A percentile compares a stretch with the other conserved stretches of the same genome.
Evolutionary conservation across 225 moss, liverwort and hornwort species (phyloP).

Genomic region (Pleurozium schreberi): DNA sequence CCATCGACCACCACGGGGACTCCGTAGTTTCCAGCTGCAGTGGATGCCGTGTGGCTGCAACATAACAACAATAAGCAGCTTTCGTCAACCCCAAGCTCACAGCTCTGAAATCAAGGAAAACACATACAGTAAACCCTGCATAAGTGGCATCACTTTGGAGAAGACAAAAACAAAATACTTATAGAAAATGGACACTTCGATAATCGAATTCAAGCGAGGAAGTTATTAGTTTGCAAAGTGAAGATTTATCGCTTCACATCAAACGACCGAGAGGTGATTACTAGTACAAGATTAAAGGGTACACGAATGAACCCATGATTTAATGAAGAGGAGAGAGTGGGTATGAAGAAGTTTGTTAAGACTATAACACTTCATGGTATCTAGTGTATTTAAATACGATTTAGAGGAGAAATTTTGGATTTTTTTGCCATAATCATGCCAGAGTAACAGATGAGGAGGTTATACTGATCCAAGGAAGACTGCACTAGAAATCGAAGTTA

Average conservation of each 20-base stretch:
- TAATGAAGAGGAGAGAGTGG: background rate
- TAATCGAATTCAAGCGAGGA: background rate
- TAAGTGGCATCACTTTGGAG: background rate
- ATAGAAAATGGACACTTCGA: background rate
- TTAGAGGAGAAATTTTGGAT: background rate
- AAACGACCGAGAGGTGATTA: background rate
- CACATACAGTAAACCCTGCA: background rate
- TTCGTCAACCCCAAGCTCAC: background rate
- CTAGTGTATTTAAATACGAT: background rate
- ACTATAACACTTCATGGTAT: background rate
- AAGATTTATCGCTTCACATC: background rate
- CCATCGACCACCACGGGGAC: constrained; percentile 28
- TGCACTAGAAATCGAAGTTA: background rate
- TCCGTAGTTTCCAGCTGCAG: constrained; percentile 33
- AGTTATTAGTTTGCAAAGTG: background rate
- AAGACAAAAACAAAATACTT: background rate
- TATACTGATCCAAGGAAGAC: background rate
- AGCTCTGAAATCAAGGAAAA: background rate
- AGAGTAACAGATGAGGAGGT: background rate
- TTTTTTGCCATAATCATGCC: too few relatives aligned
- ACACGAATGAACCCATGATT: background rate
- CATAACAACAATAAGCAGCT: background rate
- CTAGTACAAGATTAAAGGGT: background rate
- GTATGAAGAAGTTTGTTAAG: background rate
- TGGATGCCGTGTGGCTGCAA: constrained; percentile 31